Percentiles rank a stretch among this genome's conserved stretches.
Evolutionary conservation across 2,329 filamentous ascomycete species (phyloP).

Genomic region (Emergomyces pasteurianus): DNA sequence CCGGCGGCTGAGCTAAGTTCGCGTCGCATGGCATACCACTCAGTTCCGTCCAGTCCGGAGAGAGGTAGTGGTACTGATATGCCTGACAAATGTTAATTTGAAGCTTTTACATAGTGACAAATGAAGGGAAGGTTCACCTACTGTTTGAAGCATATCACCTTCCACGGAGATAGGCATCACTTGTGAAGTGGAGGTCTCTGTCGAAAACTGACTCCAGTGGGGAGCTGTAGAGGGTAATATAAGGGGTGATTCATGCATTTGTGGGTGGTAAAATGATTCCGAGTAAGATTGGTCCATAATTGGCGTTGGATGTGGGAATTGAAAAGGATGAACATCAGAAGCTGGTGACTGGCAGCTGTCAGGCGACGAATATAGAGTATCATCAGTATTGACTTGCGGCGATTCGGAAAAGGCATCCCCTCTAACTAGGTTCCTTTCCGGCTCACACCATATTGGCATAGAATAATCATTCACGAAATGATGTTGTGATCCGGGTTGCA

Average conservation of each 20-base stretch:
- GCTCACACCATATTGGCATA: slow-evolving; percentile 24
- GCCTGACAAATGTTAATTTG: slow-evolving; percentile 17
- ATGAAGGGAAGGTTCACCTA: slow-evolving; percentile 28
- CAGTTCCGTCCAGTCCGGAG: slow-evolving; percentile 28
- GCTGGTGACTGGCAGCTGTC: slow-evolving; percentile 34
- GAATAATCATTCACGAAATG: slow-evolving; percentile 8
- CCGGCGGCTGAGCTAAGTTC: slow-evolving; percentile 24
- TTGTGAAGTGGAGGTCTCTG: slow-evolving; percentile 18
- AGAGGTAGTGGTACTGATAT: slow-evolving; percentile 30
- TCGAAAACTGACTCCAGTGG: slow-evolving; percentile 24
- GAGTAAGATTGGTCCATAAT: slow-evolving; percentile 23
- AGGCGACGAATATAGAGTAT: slow-evolving; percentile 31
- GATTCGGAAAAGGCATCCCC: slow-evolving; percentile 20
- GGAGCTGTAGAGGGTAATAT: slow-evolving; percentile 21
- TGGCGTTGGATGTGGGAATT: slow-evolving; percentile 19
- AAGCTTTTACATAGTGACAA: slow-evolving; percentile 24
- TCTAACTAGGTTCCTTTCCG: slow-evolving; percentile 23
- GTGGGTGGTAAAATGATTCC: slow-evolving; percentile 21
- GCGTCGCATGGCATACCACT: slow-evolving; percentile 28
- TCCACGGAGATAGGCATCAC: slow-evolving; percentile 24
- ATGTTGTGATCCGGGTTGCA: not conserved
- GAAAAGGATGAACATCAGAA: slow-evolving; percentile 24
- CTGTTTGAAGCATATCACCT: slow-evolving; percentile 26
- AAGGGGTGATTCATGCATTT: slow-evolving; percentile 24
- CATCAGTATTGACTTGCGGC: slow-evolving; percentile 27